A percentile compares a stretch with the other conserved stretches of the same genome.
Evolutionary conservation across 83 land plant genomes (phyloP).

Genomic region (Picea abies): DNA sequence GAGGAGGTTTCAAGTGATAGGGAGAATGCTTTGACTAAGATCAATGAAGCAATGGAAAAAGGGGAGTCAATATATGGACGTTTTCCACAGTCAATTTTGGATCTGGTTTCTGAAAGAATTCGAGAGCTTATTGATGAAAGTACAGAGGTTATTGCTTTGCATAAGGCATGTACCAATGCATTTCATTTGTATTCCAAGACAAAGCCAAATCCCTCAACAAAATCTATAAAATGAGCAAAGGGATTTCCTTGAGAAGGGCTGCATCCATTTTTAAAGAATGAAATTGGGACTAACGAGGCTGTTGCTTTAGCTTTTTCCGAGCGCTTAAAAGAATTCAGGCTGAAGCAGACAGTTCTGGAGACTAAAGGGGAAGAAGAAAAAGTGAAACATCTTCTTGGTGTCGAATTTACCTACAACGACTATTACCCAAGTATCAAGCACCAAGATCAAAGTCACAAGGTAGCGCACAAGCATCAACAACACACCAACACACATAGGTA

Average conservation of each 20-base stretch:
- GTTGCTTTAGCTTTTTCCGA: too few relatives aligned
- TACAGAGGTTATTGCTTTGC: slow-evolving; percentile 64
- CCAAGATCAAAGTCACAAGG: too few relatives aligned
- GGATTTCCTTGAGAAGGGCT: slow-evolving; percentile 77
- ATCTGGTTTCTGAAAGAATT: slow-evolving; percentile 71
- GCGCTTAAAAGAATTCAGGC: too few relatives aligned
- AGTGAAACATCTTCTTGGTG: too few relatives aligned
- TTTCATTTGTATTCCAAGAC: slow-evolving; percentile 76
- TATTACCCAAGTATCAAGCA: too few relatives aligned
- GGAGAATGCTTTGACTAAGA: slow-evolving; percentile 43
- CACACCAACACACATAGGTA: too few relatives aligned
- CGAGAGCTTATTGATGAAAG: slow-evolving; percentile 58
- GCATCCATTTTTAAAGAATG: slow-evolving; percentile 72
- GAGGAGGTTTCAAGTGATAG: slow-evolving; percentile 68
- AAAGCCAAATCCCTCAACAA: slow-evolving; percentile 72
- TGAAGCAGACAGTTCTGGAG: too few relatives aligned
- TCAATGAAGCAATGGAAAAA: slow-evolving; percentile 59
- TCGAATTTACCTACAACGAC: too few relatives aligned
- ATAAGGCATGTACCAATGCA: slow-evolving; percentile 73
- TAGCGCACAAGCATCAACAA: too few relatives aligned
- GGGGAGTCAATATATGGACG: too few relatives aligned
- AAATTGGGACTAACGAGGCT: slow-evolving; percentile 29
- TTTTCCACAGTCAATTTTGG: too few relatives aligned
- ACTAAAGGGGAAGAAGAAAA: too few relatives aligned
- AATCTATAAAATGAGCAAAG: slow-evolving; percentile 79